A percentile compares a stretch with the other conserved stretches of the same genome.
Conservation (phyloP, 2,329 filamentous ascomycete genomes). For the Cylindrodendrum hubeiense region DNA sequence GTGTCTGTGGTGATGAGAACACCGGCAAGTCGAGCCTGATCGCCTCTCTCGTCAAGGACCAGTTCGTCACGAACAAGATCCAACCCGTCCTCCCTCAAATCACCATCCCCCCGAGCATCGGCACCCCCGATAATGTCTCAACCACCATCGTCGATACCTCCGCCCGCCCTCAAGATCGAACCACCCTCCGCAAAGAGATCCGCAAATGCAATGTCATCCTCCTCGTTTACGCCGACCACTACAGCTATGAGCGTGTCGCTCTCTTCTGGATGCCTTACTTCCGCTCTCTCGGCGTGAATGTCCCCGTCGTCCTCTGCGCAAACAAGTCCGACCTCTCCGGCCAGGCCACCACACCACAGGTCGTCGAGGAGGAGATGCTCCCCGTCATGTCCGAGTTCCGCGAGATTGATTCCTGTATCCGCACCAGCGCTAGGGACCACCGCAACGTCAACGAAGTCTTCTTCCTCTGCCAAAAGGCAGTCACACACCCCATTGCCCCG, state of each 20-base stretch:
- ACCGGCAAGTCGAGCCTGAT: slow-evolving; percentile 96
- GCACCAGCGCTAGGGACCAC: slow-evolving; percentile 91
- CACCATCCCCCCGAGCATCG: slow-evolving; percentile 92
- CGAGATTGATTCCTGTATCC: slow-evolving; percentile 97
- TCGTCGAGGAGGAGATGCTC: slow-evolving; percentile 96
- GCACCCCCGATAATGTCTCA: slow-evolving; percentile 95
- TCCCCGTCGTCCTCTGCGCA: slow-evolving; percentile 95
- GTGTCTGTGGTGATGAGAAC: slow-evolving; percentile 95
- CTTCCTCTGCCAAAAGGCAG: slow-evolving; percentile 97
- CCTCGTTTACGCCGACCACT: slow-evolving; percentile 97
- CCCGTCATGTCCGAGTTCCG: slow-evolving; percentile 99
- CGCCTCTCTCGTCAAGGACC: slow-evolving; percentile 95
- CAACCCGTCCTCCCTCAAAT: slow-evolving; percentile 95
- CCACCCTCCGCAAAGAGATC: slow-evolving; percentile 91
- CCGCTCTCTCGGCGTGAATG: slow-evolving; percentile 96
- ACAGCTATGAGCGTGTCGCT: slow-evolving; percentile 97
- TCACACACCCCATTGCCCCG: slow-evolving; percentile 96
- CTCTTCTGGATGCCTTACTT: slow-evolving; percentile 99
- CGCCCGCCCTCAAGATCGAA: slow-evolving; percentile 91
- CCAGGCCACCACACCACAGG: slow-evolving; percentile 82
- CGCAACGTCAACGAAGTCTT: slow-evolving; percentile 97
- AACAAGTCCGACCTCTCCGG: slow-evolving; percentile 94
- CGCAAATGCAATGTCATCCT: slow-evolving; percentile 97
- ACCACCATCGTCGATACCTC: slow-evolving; percentile 99
- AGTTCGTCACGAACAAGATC: slow-evolving; percentile 96